These are phyloP conservation scores for Discostella stelligeroides DNA, from an alignment of 108 stramenopile species.

Conservation along the genomic window DNA sequence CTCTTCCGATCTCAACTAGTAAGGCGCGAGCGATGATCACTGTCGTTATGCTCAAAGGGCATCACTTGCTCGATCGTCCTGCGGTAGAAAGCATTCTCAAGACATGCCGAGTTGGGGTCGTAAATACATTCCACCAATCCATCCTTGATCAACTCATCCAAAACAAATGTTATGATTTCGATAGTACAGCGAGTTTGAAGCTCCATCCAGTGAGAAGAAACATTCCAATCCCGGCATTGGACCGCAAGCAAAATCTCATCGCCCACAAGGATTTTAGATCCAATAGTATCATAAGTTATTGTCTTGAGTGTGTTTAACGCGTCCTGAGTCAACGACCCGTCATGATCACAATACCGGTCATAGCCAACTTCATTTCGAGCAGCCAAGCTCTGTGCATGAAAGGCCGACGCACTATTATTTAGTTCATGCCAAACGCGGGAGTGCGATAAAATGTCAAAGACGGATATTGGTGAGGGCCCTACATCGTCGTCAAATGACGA, in stretches of 20 bases:
- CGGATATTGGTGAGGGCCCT: constrained; percentile 22
- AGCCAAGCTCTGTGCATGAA: constrained; percentile 23
- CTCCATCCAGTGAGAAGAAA: constrained; percentile 46
- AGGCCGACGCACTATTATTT: constrained; percentile 21
- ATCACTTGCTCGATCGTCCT: constrained; percentile 12
- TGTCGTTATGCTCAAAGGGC: no score
- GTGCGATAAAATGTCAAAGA: constrained; percentile 69
- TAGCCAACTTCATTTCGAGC: constrained; percentile 18
- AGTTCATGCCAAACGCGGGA: constrained; percentile 73
- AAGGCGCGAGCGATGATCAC: no score
- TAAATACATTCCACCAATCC: constrained; percentile 62
- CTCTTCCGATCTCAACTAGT: no score
- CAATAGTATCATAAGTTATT: constrained; percentile 56
- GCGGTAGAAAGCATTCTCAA: constrained; percentile 41
- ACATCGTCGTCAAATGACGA: constrained; percentile 49
- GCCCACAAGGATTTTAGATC: constrained; percentile 46
- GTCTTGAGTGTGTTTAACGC: constrained; percentile 58
- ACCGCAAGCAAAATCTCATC: constrained; percentile 67
- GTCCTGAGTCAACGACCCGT: constrained; percentile 37
- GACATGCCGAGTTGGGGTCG: constrained; percentile 4
- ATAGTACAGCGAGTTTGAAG: constrained; percentile 58
- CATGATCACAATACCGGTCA: constrained; percentile 21
- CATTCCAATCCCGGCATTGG: constrained; percentile 59
- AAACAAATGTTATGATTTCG: constrained; percentile 61
- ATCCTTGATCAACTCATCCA: constrained; percentile 67